Percentiles rank a stretch among this genome's conserved stretches.
Conservation (phyloP, 192 early-diverging fungal species). For the Entophlyctis helioformis region DNA sequence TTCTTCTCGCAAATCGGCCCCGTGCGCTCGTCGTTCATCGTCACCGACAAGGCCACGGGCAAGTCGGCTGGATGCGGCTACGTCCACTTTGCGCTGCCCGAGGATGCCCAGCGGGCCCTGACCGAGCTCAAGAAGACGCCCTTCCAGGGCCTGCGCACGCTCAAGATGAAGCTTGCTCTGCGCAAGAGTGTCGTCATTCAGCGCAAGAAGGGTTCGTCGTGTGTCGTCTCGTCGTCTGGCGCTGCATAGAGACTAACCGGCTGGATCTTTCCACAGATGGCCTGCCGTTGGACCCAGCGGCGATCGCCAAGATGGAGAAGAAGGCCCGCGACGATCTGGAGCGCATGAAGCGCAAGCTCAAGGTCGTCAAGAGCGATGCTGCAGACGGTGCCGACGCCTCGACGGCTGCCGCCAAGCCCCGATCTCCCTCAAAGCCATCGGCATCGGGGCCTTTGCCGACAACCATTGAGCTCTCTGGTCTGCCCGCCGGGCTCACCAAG, state of each 20-base stretch:
- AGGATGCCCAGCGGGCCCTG: slow-evolving; percentile 71
- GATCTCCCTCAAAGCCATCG: slow-evolving; percentile 4
- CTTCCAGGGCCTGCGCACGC: slow-evolving; percentile 53
- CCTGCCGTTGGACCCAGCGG: background rate
- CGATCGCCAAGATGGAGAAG: slow-evolving; percentile 5
- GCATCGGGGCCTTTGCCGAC: no score
- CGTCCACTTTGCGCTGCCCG: slow-evolving; percentile 70
- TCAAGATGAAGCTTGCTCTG: slow-evolving; percentile 73
- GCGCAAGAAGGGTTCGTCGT: slow-evolving; percentile 5
- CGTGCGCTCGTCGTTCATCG: slow-evolving; percentile 80
- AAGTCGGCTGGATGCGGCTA: slow-evolving; percentile 85
- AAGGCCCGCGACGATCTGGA: no score
- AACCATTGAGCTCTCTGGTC: slow-evolving; percentile 41
- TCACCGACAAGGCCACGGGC: slow-evolving; percentile 38
- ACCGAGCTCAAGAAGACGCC: slow-evolving; percentile 58
- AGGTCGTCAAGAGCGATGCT: no score
- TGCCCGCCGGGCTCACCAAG: slow-evolving; percentile 47
- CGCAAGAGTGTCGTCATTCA: slow-evolving; percentile 25
- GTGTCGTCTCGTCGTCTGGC: no score
- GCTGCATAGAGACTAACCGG: no score
- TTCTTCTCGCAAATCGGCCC: slow-evolving; percentile 88
- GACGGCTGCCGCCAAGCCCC: slow-evolving; percentile 9
- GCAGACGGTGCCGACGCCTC: slow-evolving; percentile 14
- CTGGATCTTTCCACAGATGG: background rate
- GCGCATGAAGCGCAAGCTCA: no score